Conservation (phyloP, 495 filamentous ascomycete species). For the Aspergillus taichungensis region DNA sequence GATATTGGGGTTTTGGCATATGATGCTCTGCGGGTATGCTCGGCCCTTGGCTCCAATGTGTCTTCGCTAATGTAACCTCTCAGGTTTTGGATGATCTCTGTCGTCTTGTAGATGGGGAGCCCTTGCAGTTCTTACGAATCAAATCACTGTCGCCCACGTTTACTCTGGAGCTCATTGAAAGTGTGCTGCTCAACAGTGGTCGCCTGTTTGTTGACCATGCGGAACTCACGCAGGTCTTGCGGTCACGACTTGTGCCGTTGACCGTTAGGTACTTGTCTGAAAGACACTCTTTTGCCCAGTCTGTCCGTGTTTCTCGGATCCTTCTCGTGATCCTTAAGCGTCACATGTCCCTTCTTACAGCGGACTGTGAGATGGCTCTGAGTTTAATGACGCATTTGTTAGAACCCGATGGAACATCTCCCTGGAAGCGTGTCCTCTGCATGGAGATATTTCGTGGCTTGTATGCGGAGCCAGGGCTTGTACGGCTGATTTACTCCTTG, state of each 20-base stretch:
- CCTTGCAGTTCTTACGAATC: constrained; percentile 68
- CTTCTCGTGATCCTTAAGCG: constrained; percentile 69
- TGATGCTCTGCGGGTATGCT: constrained; percentile 68
- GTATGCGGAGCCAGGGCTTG: constrained; percentile 66
- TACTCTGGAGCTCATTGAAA: constrained; percentile 85
- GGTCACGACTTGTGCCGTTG: constrained; percentile 75
- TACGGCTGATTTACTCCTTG: constrained; percentile 70
- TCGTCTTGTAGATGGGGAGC: constrained; percentile 73
- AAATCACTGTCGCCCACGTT: constrained; percentile 69
- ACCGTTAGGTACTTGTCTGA: constrained; percentile 71
- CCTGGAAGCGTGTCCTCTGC: constrained; percentile 81
- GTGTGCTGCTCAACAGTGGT: constrained; percentile 74
- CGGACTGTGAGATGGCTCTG: constrained; percentile 79
- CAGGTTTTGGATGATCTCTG: constrained; percentile 85
- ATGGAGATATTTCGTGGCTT: constrained; percentile 86
- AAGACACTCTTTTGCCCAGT: constrained; percentile 69
- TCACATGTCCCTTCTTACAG: constrained; percentile 62
- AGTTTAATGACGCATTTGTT: constrained; percentile 79
- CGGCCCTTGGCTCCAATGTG: background rate
- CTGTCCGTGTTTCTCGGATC: constrained; percentile 72
- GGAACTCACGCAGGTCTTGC: constrained; percentile 72
- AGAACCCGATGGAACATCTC: constrained; percentile 65
- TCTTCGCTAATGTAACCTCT: constrained; percentile 11
- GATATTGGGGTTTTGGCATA: constrained; percentile 65
- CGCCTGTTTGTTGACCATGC: constrained; percentile 67